These are phyloP conservation scores for Globisporangium perplexum DNA, from an alignment of 352 stramenopile genomes.

Conservation along the genomic window DNA sequence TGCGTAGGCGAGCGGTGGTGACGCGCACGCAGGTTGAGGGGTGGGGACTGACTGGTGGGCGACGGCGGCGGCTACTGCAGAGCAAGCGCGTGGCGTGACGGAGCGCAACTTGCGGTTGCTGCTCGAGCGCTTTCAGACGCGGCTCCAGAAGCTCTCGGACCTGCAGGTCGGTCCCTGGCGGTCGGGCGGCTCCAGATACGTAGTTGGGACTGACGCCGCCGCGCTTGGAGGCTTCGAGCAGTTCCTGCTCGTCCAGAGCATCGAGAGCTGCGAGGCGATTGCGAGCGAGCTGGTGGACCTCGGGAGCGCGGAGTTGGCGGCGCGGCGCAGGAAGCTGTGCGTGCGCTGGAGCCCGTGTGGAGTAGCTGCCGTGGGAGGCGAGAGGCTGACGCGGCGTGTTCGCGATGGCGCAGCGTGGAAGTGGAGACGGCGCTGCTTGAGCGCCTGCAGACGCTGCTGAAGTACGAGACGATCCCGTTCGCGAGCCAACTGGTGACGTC, in stretches of 20 bases:
- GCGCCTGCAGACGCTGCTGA: constrained; percentile 9
- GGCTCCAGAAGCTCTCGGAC: constrained; percentile 12
- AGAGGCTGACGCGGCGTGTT: background rate
- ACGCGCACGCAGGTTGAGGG: background rate
- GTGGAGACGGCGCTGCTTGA: constrained; percentile 11
- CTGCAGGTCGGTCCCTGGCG: constrained; percentile 15
- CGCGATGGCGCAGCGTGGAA: constrained; percentile 1
- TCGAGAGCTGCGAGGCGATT: constrained; percentile 1
- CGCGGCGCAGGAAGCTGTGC: background rate
- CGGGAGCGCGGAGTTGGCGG: constrained; percentile 10
- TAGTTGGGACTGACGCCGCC: too few relatives aligned
- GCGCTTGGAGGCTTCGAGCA: too few relatives aligned
- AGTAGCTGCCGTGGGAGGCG: background rate
- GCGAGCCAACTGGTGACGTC: constrained; percentile 1
- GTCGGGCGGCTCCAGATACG: too few relatives aligned
- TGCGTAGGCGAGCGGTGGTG: constrained; percentile 4
- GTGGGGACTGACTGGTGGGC: background rate
- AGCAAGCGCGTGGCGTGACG: constrained; percentile 8
- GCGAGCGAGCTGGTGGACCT: constrained; percentile 6
- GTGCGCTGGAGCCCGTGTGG: background rate
- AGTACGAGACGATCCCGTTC: constrained; percentile 5
- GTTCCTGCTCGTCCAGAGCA: constrained; percentile 9
- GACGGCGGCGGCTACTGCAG: background rate
- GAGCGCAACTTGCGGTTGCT: constrained; percentile 13
- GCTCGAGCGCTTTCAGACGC: constrained; percentile 11